Conservation (phyloP, 805 yeast genomes). For the Scheffersomyces lignosus region DNA sequence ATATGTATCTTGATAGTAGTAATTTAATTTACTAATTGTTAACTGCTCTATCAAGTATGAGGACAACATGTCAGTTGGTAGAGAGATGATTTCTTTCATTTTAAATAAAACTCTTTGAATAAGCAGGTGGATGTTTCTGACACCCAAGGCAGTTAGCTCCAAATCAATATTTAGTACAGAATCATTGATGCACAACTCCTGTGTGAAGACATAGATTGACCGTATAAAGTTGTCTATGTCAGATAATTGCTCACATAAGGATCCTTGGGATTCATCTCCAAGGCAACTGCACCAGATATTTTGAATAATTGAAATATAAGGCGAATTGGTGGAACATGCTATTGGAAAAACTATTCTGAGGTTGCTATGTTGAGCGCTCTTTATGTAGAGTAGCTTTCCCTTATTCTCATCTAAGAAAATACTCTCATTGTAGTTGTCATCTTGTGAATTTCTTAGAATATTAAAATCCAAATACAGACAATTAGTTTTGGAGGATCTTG, state of each 20-base stretch:
- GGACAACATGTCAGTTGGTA: conserved; percentile 26
- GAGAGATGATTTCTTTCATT: conserved; percentile 10
- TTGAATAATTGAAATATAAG: conserved; percentile 22
- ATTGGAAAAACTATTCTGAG: conserved; percentile 52
- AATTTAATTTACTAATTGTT: conserved; percentile 45
- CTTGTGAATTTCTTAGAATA: conserved; percentile 3
- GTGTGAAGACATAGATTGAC: conserved; percentile 42
- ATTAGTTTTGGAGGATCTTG: no score
- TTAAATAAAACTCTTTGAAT: conserved; percentile 34
- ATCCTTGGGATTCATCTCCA: conserved; percentile 61
- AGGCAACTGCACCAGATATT: conserved; percentile 55
- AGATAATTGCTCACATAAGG: conserved; percentile 45
- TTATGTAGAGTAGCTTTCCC: conserved; percentile 5
- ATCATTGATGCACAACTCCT: conserved; percentile 35
- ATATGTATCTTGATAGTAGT: conserved; percentile 36
- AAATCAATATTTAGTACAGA: conserved; percentile 51
- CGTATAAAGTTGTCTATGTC: conserved; percentile 30
- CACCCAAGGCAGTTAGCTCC: conserved; percentile 48
- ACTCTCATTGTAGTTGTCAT: background rate
- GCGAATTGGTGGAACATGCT: background rate
- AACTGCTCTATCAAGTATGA: conserved; percentile 47
- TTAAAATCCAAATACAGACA: no score
- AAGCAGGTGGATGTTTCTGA: conserved; percentile 32
- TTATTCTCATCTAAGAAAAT: no score
- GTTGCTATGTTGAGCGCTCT: conserved; percentile 1